Base-by-base conservation (phyloP, 164 flowering plant genomes). In the Aristolochia fimbriata region DNA sequence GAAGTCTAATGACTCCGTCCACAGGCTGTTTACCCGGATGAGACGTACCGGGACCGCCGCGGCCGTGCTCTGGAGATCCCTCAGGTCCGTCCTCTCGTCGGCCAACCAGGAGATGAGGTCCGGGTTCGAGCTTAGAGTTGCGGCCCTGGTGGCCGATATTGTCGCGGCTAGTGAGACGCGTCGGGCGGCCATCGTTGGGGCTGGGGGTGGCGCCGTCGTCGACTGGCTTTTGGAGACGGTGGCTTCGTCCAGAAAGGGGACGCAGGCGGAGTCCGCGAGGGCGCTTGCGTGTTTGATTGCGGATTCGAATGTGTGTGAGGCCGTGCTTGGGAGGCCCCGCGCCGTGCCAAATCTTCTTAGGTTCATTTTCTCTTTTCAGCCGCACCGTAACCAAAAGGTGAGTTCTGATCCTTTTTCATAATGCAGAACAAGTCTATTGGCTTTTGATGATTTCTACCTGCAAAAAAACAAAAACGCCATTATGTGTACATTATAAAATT, bases 211-310 rank as follows among this genome's bases (percentile, higher is more conserved):
- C 0, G 81, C 77, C 45, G 97, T 91, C 22, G 81, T 91, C 51
- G 99, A 94, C 71, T 94, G 99, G 99, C 61, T 94, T 47, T 68
- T 93, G 60, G 95, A 90, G 55, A 83, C 85, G 23, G 99, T 88
- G 50, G 77, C 94, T 0, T 60, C 68, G 16, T 46, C 71, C 0
- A 66, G 75, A 24, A 83, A 79, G 15, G 89, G 76, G 47, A 81
- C 91, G 15, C 95, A 86, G 76, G 95, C 85, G 7, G 99, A 94
- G 77, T 74, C 93, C 15, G 97, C 99, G 1, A 78, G 97, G 68
- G 97, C 99, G 2, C 77, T 94, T 56, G 86, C 99, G 0, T 84
- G 85, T 70, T 71, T 94, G 67, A 74, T 94, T 65, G 88, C 91
- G 15, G 99, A 93, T 70, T 85, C 80, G 17, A 69, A 67, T 60